These are phyloP conservation scores for Coemansia sp. DNA, from an alignment of 192 early-diverging fungal species.

Conservation along the genomic window DNA sequence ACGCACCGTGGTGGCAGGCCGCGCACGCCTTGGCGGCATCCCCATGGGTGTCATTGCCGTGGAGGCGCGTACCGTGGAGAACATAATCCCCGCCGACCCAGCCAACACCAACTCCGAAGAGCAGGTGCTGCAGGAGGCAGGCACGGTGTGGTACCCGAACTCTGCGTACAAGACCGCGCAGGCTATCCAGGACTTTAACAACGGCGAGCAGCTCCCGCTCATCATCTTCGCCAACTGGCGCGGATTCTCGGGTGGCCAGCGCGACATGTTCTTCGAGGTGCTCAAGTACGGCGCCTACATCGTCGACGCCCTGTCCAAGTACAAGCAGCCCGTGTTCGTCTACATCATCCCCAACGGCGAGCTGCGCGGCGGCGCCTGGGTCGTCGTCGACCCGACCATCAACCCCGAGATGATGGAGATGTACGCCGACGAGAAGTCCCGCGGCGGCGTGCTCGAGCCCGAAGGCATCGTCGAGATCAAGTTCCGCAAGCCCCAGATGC, in stretches of 20 bases:
- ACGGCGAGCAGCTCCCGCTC: constrained; percentile 96
- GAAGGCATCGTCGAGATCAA: constrained; percentile 99
- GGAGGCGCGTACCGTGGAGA: constrained; percentile 93
- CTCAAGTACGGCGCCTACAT: constrained; percentile 97
- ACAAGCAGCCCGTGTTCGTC: constrained; percentile 97
- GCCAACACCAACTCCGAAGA: constrained; percentile 88
- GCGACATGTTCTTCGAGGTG: constrained; percentile 98
- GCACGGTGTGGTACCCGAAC: constrained; percentile 98
- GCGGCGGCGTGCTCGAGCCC: constrained; percentile 96
- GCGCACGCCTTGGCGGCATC: constrained; percentile 94
- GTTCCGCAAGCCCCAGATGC: constrained; percentile 89
- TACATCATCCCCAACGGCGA: constrained; percentile 95
- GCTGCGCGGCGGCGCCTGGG: constrained; percentile 98
- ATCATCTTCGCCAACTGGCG: constrained; percentile 99
- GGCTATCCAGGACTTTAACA: constrained; percentile 98
- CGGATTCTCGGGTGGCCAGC: constrained; percentile 98
- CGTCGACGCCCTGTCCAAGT: constrained; percentile 93
- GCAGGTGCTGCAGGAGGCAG: constrained; percentile 88
- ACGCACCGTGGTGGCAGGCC: constrained; percentile 92
- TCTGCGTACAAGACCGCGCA: constrained; percentile 99
- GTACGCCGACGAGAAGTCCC: constrained; percentile 90
- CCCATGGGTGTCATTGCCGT: constrained; percentile 97
- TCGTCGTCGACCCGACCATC: constrained; percentile 95
- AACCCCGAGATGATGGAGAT: constrained; percentile 99
- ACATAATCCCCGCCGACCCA: constrained; percentile 91